Base-by-base conservation (phyloP, 257 asterid species). In the Cruciata laevipes region DNA sequence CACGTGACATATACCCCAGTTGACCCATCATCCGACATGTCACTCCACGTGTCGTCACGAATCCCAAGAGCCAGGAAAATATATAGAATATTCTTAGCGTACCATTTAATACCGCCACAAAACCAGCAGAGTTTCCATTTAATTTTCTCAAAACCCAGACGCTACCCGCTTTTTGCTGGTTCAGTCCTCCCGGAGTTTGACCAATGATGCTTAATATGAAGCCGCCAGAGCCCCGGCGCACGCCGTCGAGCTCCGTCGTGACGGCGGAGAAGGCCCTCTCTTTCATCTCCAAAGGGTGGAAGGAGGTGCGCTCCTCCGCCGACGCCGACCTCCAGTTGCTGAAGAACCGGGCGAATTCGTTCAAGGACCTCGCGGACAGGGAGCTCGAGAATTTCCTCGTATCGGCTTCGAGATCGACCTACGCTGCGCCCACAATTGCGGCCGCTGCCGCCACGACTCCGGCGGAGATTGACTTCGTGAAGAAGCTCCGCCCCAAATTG, bases 241-340 rank as follows among this genome's bases (percentile, higher is more conserved):
- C 86, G 61, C 52, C 91, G 11, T 18, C 84, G 8, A 70, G 76
- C 71, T 82, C 87, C 35, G 35, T 66, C 80, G 97, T 83, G 42
- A 76, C 98, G 66, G 97, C 98, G 63, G 94, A 87, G 87, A 89
- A 93, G 25, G 98, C 98, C 9, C 67, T 90, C 47, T 94, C 99
- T 64, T 89, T 94, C 79, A 82, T 94, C 55, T 88, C 99, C 35
- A 90, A 90, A 76, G 97, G 99, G 23, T 94, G 97, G 99, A 84
- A 89, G 67, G 96, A 94, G 80, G 97, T 94, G 55, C 95, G 99
- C 21, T 85, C 99, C 1, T 94, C 99, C 0, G 99, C 99, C 33
- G 96, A 85, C 67, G 97, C 99, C 16, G 99, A 94, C 79, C 76
- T 94, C 52, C 96, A 88, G 69, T 75, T 90, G 68, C 84, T 94